phyloP scores from a whole-genome alignment of 768 basidiomycete species.

The Coprinellus aureogranulatus region DNA sequence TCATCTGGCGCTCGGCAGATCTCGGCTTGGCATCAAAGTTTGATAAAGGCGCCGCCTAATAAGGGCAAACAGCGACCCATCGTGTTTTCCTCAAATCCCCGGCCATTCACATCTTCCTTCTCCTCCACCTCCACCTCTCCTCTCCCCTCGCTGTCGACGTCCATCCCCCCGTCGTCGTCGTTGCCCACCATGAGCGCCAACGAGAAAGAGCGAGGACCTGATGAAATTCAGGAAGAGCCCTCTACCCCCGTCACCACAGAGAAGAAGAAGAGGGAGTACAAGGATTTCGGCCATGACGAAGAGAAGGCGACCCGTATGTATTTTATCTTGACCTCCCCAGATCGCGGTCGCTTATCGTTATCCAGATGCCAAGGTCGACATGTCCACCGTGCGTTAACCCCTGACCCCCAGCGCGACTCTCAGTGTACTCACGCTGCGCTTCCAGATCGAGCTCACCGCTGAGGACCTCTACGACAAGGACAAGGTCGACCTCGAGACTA shows the following conservation, averaged over 20 bases:
- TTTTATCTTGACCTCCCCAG: slow-evolving; percentile 12
- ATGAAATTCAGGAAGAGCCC: slow-evolving; percentile 39
- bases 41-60: slow-evolving; percentile 2
- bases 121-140: slow-evolving; percentile 5
- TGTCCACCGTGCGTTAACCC: slow-evolving; percentile 54
- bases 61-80: slow-evolving; percentile 7
- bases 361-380: slow-evolving; percentile 80
- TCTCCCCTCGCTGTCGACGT: slow-evolving; percentile 6
- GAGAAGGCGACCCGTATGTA: slow-evolving; percentile 63
- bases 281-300: slow-evolving; percentile 77
- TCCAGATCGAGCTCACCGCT: slow-evolving; percentile 78
- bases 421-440: not conserved
- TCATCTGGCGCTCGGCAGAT: not conserved
- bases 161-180: not conserved
- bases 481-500: slow-evolving; percentile 97
- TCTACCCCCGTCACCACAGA: slow-evolving; percentile 19
- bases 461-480: slow-evolving; percentile 97
- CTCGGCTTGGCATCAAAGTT: slow-evolving; percentile 12
- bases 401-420: not conserved
- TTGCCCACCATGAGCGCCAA: slow-evolving; percentile 16
- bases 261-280: slow-evolving; percentile 77
- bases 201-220: slow-evolving; percentile 61
- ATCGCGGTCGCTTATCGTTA: slow-evolving; percentile 16
- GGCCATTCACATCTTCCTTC: slow-evolving; percentile 3
- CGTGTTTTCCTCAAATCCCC: slow-evolving; percentile 12